Percentiles rank a stretch among this genome's conserved stretches.
These are phyloP conservation scores for Lophium mytilinum DNA, from an alignment of 495 filamentous ascomycete species.

Conservation along the genomic window DNA sequence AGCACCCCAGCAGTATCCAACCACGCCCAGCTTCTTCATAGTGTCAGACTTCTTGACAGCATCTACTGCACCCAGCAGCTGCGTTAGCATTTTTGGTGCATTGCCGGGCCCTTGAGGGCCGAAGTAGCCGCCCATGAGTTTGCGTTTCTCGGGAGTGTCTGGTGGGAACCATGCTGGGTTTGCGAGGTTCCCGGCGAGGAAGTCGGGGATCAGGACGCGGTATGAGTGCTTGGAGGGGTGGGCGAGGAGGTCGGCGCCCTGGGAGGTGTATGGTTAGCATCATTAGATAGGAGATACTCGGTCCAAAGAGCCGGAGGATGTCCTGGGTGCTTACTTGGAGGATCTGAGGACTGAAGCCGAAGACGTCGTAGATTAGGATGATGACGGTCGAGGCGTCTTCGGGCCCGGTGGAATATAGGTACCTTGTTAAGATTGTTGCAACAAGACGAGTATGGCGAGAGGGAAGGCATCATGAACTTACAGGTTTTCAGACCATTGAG, in stretches of 20 bases:
- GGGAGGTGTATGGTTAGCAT: not conserved
- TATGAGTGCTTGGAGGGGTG: conserved; percentile 47
- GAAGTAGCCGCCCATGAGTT: conserved; percentile 68
- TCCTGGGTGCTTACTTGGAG: conserved; percentile 21
- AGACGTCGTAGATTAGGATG: conserved; percentile 62
- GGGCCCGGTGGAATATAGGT: conserved; percentile 54
- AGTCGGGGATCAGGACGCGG: conserved; percentile 63
- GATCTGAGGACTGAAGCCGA: conserved; percentile 63
- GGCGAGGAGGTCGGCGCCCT: conserved; percentile 65
- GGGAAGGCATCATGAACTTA: conserved; percentile 28
- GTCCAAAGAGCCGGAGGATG: not conserved
- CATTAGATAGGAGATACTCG: conserved; percentile 6
- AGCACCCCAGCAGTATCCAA: conserved; percentile 86
- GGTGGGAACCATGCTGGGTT: conserved; percentile 64
- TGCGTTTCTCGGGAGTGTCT: conserved; percentile 67
- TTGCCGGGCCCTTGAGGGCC: conserved; percentile 54
- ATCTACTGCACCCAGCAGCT: conserved; percentile 47
- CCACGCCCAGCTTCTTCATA: conserved; percentile 67
- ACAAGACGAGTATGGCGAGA: not conserved
- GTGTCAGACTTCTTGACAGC: conserved; percentile 40
- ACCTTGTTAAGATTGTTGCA: not conserved
- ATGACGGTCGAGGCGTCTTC: conserved; percentile 49
- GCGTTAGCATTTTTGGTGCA: conserved; percentile 55
- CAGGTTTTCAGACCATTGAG: conserved; percentile 63
- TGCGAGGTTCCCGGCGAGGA: conserved; percentile 52